Base-by-base conservation (phyloP, 805 yeast species). In the Sugiyamaella floridensis region DNA sequence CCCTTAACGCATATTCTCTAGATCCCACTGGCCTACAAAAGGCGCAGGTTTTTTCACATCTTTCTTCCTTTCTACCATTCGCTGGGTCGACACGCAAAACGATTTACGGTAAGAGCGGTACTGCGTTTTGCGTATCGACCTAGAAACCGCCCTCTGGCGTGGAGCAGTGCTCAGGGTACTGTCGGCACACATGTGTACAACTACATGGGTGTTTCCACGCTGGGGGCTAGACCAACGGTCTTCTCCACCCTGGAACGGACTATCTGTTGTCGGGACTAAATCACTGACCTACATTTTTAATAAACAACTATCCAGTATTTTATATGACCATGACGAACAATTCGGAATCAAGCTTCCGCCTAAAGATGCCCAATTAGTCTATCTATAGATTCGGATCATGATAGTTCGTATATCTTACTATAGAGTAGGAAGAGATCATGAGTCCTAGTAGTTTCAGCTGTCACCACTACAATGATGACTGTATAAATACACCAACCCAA, bases 211-310 rank as follows among this genome's bases (percentile, higher is more conserved):
- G 37, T 32, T 32, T 32, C 37, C 37, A 32, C 37, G n/a, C n/a
- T 14, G 37, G n/a, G 37, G 37, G 37, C 37, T 11, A 45, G 48
- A 45, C 40, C 48, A 51, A 48, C 16, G 58, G 59, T 58, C 55
- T 55, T 18, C 62, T 59, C 62, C 62, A 59, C 62, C 60, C 60
- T 58, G 54, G 51, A 28, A 40, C 42, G 26, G 16, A 34, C 49
- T n/a, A 50, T 58, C 28, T 37, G 50, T 44, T 37, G 22, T 45
- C 54, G 29, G 59, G 60, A 57, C 60, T 57, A 57, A 59, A 57
- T 58, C 60, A 59, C 60, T 53, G 54, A 58, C 59, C 59, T 29
- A 59, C 58, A 59, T 58, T 40, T 22, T 22, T 22, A 22, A 22
- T 22, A 22, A 22, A 22, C 6, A 22, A 22, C 26, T 22, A n/a